Conservation (phyloP, 129 eudicot species). For the Centaurea solstitialis region DNA sequence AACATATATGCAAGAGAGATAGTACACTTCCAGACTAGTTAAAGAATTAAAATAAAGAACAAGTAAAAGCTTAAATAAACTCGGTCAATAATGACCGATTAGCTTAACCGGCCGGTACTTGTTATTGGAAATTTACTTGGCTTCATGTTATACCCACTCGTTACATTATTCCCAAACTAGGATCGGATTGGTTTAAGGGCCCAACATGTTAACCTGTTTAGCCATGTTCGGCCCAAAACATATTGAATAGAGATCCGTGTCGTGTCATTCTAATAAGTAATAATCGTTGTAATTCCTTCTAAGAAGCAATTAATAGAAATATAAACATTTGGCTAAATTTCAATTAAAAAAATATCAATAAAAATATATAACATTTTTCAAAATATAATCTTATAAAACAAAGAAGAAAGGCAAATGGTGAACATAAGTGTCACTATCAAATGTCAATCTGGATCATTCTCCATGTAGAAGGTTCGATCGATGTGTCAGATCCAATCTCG, state of each 20-base stretch:
- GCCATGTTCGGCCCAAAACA: neutral
- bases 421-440: conserved; percentile 8
- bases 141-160: neutral
- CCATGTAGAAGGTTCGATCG: conserved; percentile 6
- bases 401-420: neutral
- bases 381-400: neutral
- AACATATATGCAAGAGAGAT: too few relatives aligned
- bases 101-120: too few relatives aligned
- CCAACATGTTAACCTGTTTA: too few relatives aligned
- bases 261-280: neutral
- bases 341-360: neutral
- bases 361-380: neutral
- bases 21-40: too few relatives aligned
- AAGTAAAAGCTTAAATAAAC: neutral
- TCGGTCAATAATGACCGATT: neutral
- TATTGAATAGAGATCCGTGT: neutral
- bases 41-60: too few relatives aligned
- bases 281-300: neutral
- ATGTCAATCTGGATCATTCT: conserved; percentile 19
- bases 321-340: neutral
- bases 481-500: conserved; percentile 18
- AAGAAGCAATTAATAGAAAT: neutral
- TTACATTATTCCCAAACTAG: too few relatives aligned
- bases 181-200: too few relatives aligned
- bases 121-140: neutral